A percentile compares a stretch with the other conserved stretches of the same genome.
Conservation (phyloP, 1,139 yeast species). For the Hyphopichia burtonii region DNA sequence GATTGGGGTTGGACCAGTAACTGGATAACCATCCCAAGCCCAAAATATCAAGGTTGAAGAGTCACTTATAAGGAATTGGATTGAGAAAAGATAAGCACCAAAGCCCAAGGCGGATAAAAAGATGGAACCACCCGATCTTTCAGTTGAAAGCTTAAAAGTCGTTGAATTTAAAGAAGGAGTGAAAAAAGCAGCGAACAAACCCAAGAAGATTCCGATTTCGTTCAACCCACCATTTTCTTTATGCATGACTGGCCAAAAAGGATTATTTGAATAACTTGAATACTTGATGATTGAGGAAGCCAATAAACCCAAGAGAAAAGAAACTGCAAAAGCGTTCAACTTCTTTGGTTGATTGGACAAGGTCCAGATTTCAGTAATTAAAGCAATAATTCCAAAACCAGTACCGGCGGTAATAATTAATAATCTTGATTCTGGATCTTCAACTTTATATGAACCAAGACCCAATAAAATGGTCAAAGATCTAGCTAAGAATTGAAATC, state of each 20-base stretch:
- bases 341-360: constrained; percentile 40
- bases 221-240: constrained; percentile 84
- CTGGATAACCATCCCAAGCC: constrained; percentile 94
- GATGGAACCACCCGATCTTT: constrained; percentile 34
- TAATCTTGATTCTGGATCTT: constrained; percentile 68
- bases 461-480: constrained; percentile 64
- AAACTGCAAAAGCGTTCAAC: constrained; percentile 52
- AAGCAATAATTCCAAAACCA: constrained; percentile 59
- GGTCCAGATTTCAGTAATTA: constrained; percentile 56
- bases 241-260: constrained; percentile 95
- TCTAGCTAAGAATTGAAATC: constrained; percentile 49
- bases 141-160: constrained; percentile 9
- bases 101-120: constrained; percentile 65
- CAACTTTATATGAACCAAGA: constrained; percentile 69
- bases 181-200: constrained; percentile 59
- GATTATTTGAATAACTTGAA: constrained; percentile 81
- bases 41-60: constrained; percentile 82
- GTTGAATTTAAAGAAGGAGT: constrained; percentile 34
- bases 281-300: constrained; percentile 73
- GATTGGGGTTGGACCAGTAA: constrained; percentile 83
- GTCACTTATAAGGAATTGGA: constrained; percentile 77
- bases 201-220: constrained; percentile 64
- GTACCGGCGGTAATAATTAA: constrained; percentile 66
- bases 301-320: constrained; percentile 72
- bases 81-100: constrained; percentile 72